Conservation (phyloP, 441 rosid genomes). For the Adansonia madagascariensis region DNA sequence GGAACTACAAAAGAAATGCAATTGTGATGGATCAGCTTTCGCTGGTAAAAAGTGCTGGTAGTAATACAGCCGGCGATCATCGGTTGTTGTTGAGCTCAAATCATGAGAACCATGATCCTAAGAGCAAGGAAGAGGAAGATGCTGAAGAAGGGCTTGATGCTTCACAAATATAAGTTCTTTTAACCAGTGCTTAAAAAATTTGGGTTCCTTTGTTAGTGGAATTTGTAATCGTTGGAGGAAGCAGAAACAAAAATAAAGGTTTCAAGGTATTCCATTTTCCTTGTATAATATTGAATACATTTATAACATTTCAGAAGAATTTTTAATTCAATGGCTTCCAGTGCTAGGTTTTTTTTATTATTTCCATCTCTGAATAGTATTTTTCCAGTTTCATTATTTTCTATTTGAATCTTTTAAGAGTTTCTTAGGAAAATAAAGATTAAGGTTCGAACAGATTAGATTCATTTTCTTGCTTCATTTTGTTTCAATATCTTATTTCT, state of each 20-base stretch:
- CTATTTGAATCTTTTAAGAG: not conserved
- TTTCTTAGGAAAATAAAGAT: not conserved
- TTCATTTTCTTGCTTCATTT: not conserved
- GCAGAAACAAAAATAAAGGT: not conserved
- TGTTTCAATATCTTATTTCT: not conserved
- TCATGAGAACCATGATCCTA: slow-evolving; percentile 37
- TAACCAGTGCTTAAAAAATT: slow-evolving; percentile 10
- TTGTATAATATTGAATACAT: not conserved
- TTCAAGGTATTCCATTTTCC: not conserved
- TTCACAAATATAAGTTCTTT: slow-evolving; percentile 55
- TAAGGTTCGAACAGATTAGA: not conserved
- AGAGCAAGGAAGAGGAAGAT: slow-evolving; percentile 51
- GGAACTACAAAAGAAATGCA: slow-evolving; percentile 92
- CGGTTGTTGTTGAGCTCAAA: slow-evolving; percentile 46
- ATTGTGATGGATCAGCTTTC: slow-evolving; percentile 69
- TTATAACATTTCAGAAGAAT: slow-evolving; percentile 2
- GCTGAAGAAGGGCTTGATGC: slow-evolving; percentile 13
- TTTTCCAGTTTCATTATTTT: not conserved
- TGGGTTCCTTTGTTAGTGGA: slow-evolving; percentile 2
- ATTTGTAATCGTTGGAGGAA: slow-evolving; percentile 9
- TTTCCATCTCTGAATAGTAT: slow-evolving; percentile 4
- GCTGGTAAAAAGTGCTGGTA: slow-evolving; percentile 39
- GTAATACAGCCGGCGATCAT: slow-evolving; percentile 38
- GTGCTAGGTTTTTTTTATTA: not conserved
- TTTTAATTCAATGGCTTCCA: not conserved